Evolutionary conservation across 2,329 filamentous ascomycete genomes (phyloP), one percentile per base, ranked within the genome.

Genomic region (Diaporthe longicolla): DNA sequence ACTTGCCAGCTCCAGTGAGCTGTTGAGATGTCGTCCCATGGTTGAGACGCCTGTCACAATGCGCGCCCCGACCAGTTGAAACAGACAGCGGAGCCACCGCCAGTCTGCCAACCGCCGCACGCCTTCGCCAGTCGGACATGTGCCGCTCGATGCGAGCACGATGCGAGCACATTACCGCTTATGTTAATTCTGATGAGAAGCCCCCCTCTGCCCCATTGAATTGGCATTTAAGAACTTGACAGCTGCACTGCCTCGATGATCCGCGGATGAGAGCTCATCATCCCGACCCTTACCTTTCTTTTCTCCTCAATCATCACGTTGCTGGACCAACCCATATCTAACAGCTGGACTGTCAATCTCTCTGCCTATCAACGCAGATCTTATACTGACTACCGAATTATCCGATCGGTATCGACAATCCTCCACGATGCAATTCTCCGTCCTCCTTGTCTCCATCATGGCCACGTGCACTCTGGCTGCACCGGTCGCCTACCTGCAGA

Each of bases 401-500:
- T 32, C 66, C 66, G 43, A 45, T 55, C 43, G 48, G 26, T 26
- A 48, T 29, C 61, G n/a, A 45, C 32, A 73, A 70, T 66, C 35
- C 35, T 37, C 32, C 71, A 75, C n/a, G 21, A 75, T 75, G 73
- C 61, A 71, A 50, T 52, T 75, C 52, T 71, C 73, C 40, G 43
- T 63, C 35, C 21, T 75, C 40, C 4, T 75, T 37, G 52, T 37
- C 29, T 55, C 50, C 58, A 68, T 61, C 26, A 48, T 75, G 66
- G 71, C 66, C 29, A 35, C 73, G 43, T 72, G 58, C 43, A 57
- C 71, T 24, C 19, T 52, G 43, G 73, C 73, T 19, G 73, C 65
- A 19, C 65, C 66, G 37, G 29, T 73, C 19, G 40, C 72, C 48
- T 73, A 61, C 17, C 43, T 71, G 4, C 69, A 71, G 26, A 59